Evolutionary conservation across 352 stramenopile species (phyloP).

Genomic region (Phytophthora uliginosa): DNA sequence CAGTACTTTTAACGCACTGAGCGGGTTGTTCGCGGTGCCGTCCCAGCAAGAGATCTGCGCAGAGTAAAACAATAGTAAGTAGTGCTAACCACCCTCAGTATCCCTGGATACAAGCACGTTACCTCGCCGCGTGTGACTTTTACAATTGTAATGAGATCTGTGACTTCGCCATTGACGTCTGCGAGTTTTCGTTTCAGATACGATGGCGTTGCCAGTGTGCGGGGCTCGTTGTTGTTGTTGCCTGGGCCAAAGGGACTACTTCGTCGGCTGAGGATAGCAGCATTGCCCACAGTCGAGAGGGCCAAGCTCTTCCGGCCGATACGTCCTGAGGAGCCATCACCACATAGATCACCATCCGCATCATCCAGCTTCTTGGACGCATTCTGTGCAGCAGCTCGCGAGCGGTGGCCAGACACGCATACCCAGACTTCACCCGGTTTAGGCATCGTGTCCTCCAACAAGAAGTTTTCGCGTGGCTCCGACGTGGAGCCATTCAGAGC

Average conservation of each 20-base stretch:
- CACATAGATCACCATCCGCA: not conserved
- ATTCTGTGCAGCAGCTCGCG: constrained; percentile 41
- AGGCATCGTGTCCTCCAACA: constrained; percentile 82
- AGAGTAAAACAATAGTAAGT: not conserved
- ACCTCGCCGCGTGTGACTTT: constrained; percentile 82
- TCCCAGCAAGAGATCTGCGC: constrained; percentile 77
- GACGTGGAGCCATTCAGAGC: constrained; percentile 51
- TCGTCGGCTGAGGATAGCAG: constrained; percentile 38
- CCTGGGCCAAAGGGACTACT: constrained; percentile 41
- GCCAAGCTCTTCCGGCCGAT: constrained; percentile 32
- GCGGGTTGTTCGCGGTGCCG: constrained; percentile 54
- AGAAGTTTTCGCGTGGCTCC: constrained; percentile 59
- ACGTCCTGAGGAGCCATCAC: constrained; percentile 9
- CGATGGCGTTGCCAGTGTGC: constrained; percentile 42
- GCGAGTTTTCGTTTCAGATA: constrained; percentile 61
- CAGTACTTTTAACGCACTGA: constrained; percentile 55
- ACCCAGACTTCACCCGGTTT: constrained; percentile 83
- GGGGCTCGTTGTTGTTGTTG: constrained; percentile 31
- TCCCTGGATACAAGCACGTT: not conserved
- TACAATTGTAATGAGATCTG: constrained; percentile 77
- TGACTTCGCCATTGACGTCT: constrained; percentile 59
- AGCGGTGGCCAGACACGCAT: constrained; percentile 68
- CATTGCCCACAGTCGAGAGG: constrained; percentile 29
- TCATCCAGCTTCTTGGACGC: constrained; percentile 44
- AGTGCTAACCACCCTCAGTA: not conserved